Evolutionary conservation across 805 yeast species (phyloP).

Genomic region (Candida orba): DNA sequence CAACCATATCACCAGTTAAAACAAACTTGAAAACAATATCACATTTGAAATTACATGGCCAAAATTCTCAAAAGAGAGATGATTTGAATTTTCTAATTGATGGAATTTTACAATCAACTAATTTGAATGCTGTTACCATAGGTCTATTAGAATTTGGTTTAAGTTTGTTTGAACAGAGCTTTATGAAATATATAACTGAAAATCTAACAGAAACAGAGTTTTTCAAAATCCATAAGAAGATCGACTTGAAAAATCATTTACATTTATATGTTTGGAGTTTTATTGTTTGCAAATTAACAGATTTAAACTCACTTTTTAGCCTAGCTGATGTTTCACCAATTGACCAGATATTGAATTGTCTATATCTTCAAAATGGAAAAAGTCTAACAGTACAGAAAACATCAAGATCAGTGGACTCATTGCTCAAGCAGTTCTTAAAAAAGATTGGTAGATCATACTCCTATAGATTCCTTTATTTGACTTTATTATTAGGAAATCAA

Average conservation of each 20-base stretch:
- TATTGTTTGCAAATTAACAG: slow-evolving; percentile 13
- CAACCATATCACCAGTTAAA: slow-evolving; percentile 2
- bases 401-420: slow-evolving; percentile 3
- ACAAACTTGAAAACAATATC: slow-evolving; percentile 17
- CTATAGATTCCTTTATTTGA: slow-evolving; percentile 10
- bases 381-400: not conserved
- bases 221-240: slow-evolving; percentile 5
- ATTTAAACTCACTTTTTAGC: not conserved
- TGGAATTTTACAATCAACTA: slow-evolving; percentile 9
- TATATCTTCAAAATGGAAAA: not conserved
- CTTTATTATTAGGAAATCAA: slow-evolving; percentile 12
- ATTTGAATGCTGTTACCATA: not conserved
- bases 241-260: slow-evolving; percentile 1
- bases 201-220: slow-evolving; percentile 5
- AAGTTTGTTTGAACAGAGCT: slow-evolving; percentile 18
- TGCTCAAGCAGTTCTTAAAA: slow-evolving; percentile 8
- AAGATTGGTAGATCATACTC: slow-evolving; percentile 6
- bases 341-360: not conserved
- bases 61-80: slow-evolving; percentile 26
- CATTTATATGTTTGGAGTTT: slow-evolving; percentile 12
- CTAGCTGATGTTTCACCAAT: not conserved
- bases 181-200: slow-evolving; percentile 11
- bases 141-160: slow-evolving; percentile 23
- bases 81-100: slow-evolving; percentile 29
- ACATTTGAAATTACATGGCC: slow-evolving; percentile 30